A percentile compares a stretch with the other conserved stretches of the same genome.
Conservation (phyloP, 2,329 filamentous ascomycete species). For the Samsoniella hepiali region DNA sequence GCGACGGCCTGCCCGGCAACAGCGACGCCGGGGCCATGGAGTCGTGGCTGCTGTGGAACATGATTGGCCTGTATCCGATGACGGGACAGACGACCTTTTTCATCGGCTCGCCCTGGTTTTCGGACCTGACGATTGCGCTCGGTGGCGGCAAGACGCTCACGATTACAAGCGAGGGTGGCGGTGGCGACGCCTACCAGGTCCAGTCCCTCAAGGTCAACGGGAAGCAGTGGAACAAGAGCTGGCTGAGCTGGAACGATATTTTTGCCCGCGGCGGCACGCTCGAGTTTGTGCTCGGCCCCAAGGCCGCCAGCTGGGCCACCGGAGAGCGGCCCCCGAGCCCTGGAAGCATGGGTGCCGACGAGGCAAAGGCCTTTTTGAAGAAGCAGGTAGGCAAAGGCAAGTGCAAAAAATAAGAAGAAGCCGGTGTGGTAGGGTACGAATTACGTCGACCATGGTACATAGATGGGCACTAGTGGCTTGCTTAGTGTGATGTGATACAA, state of each 20-base stretch:
- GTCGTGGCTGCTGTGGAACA: slow-evolving; percentile 65
- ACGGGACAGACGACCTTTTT: slow-evolving; percentile 67
- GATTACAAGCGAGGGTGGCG: slow-evolving; percentile 52
- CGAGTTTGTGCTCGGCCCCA: slow-evolving; percentile 59
- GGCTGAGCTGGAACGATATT: slow-evolving; percentile 64
- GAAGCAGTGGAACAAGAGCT: slow-evolving; percentile 57
- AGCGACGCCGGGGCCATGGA: slow-evolving; percentile 72
- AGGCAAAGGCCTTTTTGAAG: slow-evolving; percentile 21
- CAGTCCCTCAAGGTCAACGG: slow-evolving; percentile 67
- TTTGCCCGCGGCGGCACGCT: slow-evolving; percentile 61
- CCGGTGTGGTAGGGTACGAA: no score
- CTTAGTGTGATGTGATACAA: no score
- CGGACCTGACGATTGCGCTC: slow-evolving; percentile 56
- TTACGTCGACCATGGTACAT: no score
- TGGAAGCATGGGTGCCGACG: slow-evolving; percentile 32
- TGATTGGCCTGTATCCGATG: slow-evolving; percentile 65
- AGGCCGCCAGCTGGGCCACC: slow-evolving; percentile 54
- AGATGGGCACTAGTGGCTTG: no score
- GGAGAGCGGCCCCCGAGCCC: slow-evolving; percentile 61
- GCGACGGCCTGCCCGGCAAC: slow-evolving; percentile 63
- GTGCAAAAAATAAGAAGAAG: background rate
- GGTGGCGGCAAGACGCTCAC: slow-evolving; percentile 51
- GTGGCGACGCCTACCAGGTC: slow-evolving; percentile 54
- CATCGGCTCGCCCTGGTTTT: slow-evolving; percentile 62
- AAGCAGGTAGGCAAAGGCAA: background rate